A percentile compares a stretch with the other conserved stretches of the same genome.
phyloP scores from a whole-genome alignment of 306 rosid genomes.

The Prunus mume region DNA sequence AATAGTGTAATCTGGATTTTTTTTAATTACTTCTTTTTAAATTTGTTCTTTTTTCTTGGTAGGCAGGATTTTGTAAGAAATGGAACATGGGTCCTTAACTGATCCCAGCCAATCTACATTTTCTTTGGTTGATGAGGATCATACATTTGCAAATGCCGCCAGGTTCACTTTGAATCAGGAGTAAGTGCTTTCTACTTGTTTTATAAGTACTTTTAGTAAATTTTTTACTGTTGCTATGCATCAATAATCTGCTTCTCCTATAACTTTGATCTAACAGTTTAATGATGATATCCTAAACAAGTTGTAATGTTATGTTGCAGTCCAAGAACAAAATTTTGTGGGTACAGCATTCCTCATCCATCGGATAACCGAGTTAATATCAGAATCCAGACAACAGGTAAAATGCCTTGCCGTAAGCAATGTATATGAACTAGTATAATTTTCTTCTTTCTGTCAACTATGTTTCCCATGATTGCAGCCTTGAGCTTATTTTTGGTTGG shows the following conservation, averaged over 20 bases:
- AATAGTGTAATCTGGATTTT: neutral
- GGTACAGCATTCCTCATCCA: slow-evolving; percentile 93
- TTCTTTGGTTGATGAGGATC: slow-evolving; percentile 67
- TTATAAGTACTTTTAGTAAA: neutral
- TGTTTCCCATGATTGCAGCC: neutral
- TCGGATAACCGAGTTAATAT: slow-evolving; percentile 78
- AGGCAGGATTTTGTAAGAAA: slow-evolving; percentile 12
- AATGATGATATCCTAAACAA: slow-evolving; percentile 8
- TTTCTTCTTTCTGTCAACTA: neutral
- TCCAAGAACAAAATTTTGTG: slow-evolving; percentile 65
- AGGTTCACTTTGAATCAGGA: slow-evolving; percentile 76
- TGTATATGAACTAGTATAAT: neutral
- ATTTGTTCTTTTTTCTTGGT: neutral
- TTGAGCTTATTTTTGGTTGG: neutral
- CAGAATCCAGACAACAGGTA: slow-evolving; percentile 81
- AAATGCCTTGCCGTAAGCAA: slow-evolving; percentile 8
- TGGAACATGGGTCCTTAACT: slow-evolving; percentile 63
- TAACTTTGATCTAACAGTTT: neutral
- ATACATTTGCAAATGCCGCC: slow-evolving; percentile 68
- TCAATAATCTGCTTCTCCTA: neutral
- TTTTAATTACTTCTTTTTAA: neutral
- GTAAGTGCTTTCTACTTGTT: slow-evolving; percentile 36
- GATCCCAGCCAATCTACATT: slow-evolving; percentile 65
- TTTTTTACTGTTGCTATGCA: neutral
- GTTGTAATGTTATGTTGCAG: slow-evolving; percentile 40